Conservation (phyloP, 805 yeast species). For the Ogataea pini region DNA sequence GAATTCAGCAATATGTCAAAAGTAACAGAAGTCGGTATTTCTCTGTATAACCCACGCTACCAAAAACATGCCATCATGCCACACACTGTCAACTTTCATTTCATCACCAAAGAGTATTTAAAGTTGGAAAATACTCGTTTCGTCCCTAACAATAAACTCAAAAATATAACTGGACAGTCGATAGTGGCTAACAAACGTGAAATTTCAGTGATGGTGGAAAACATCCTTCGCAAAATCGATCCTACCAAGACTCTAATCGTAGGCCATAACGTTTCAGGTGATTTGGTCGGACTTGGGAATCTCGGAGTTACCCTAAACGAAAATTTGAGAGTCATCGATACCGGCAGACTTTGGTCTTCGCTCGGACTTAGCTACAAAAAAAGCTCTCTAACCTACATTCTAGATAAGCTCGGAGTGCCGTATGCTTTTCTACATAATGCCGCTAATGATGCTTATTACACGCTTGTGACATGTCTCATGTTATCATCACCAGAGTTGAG, state of each 20-base stretch:
- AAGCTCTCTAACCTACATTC: slow-evolving; percentile 25
- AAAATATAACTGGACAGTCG: slow-evolving; percentile 33
- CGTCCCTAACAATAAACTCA: slow-evolving; percentile 32
- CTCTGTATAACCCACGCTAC: slow-evolving; percentile 33
- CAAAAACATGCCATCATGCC: slow-evolving; percentile 34
- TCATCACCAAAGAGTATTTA: slow-evolving; percentile 27
- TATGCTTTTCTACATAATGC: slow-evolving; percentile 35
- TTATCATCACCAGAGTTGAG: slow-evolving; percentile 30
- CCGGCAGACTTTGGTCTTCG: slow-evolving; percentile 29
- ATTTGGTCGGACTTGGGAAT: slow-evolving; percentile 23
- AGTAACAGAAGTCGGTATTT: slow-evolving; percentile 34
- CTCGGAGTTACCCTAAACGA: slow-evolving; percentile 21
- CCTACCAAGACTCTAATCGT: slow-evolving; percentile 24
- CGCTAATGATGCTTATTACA: slow-evolving; percentile 36
- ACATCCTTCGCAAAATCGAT: slow-evolving; percentile 18
- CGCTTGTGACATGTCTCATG: slow-evolving; percentile 30
- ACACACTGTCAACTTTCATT: slow-evolving; percentile 32
- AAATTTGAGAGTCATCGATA: slow-evolving; percentile 32
- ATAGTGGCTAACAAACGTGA: slow-evolving; percentile 19
- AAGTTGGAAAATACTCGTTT: slow-evolving; percentile 23
- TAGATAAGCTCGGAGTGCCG: slow-evolving; percentile 32
- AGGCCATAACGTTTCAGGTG: slow-evolving; percentile 34
- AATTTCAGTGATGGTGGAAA: slow-evolving; percentile 18
- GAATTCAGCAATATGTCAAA: slow-evolving; percentile 13
- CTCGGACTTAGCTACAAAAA: slow-evolving; percentile 16